phyloP scores from a whole-genome alignment of 768 basidiomycete genomes.

The Paxillus ammoniavirescens region DNA sequence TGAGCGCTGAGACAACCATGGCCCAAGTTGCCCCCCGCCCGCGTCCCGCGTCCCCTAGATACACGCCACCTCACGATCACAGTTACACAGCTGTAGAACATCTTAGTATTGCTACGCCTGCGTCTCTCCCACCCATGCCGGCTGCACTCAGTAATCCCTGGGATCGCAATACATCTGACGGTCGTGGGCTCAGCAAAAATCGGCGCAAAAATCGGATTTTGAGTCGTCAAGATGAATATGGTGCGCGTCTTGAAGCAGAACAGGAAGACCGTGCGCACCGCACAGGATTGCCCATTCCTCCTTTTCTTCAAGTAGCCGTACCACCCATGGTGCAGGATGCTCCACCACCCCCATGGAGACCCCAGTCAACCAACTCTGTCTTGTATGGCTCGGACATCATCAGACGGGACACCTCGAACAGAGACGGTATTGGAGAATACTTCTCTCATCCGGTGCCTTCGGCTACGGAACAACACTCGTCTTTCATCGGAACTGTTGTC shows the following conservation, averaged over 20 bases:
- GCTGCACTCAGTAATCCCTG: not conserved
- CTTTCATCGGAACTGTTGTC: not conserved
- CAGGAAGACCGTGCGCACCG: not conserved
- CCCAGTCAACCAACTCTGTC: conserved; percentile 5
- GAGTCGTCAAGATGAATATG: conserved; percentile 19
- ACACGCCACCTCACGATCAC: not conserved
- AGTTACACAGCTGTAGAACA: not conserved
- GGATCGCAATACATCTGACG: not conserved
- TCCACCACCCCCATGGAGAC: not conserved
- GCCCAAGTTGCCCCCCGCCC: not conserved
- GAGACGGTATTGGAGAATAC: not conserved
- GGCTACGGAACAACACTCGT: not conserved
- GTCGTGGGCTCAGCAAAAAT: not conserved
- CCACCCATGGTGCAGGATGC: conserved; percentile 6
- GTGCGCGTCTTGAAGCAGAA: conserved; percentile 16
- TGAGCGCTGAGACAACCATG: not conserved
- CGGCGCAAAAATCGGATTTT: conserved; percentile 17
- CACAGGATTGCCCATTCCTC: conserved; percentile 1
- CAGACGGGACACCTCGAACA: not conserved
- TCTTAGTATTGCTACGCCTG: not conserved
- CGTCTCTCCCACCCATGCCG: not conserved
- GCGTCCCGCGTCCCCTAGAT: not conserved
- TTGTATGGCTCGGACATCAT: conserved; percentile 33
- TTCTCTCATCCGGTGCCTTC: not conserved
- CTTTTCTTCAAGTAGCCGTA: conserved; percentile 2